Conservation (phyloP, 192 early-diverging fungal species). For the Martensiomyces pterosporus region DNA sequence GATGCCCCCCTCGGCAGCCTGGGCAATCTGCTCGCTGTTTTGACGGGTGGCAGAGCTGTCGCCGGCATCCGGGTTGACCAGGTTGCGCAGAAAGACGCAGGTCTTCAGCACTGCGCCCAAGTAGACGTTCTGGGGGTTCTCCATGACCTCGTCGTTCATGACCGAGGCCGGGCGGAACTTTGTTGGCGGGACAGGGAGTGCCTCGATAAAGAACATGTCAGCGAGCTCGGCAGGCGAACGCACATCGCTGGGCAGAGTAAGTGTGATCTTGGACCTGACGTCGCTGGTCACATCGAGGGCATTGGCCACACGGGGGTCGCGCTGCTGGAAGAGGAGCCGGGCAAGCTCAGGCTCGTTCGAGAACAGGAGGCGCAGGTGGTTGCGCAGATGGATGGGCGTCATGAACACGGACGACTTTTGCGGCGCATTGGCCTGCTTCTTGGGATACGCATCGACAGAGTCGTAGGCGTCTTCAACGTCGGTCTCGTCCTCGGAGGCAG, state of each 20-base stretch:
- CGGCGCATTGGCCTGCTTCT: slow-evolving; percentile 16
- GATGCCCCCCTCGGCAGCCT: slow-evolving; percentile 16
- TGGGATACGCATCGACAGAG: slow-evolving; percentile 26
- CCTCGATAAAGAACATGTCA: slow-evolving; percentile 93
- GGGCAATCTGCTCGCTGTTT: slow-evolving; percentile 10
- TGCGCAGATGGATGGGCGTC: slow-evolving; percentile 76
- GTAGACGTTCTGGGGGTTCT: slow-evolving; percentile 93
- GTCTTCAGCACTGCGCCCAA: slow-evolving; percentile 80
- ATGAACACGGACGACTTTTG: slow-evolving; percentile 36
- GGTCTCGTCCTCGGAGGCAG: slow-evolving; percentile 18
- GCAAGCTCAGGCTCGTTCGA: slow-evolving; percentile 69
- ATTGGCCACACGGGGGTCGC: slow-evolving; percentile 48
- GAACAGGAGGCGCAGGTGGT: slow-evolving; percentile 74
- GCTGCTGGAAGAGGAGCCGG: slow-evolving; percentile 76
- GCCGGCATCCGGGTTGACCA: slow-evolving; percentile 32
- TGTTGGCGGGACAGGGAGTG: slow-evolving; percentile 85
- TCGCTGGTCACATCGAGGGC: slow-evolving; percentile 17
- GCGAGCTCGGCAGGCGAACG: slow-evolving; percentile 52
- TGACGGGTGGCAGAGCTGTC: slow-evolving; percentile 13
- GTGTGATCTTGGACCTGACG: slow-evolving; percentile 11
- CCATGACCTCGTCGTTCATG: slow-evolving; percentile 83
- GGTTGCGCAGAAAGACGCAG: slow-evolving; percentile 61
- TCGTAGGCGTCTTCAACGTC: slow-evolving; percentile 20
- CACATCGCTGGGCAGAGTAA: slow-evolving; percentile 31
- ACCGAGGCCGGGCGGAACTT: slow-evolving; percentile 91